phyloP scores from a whole-genome alignment of 208 protist genomes.

The Balamuthia mandrillaris region DNA sequence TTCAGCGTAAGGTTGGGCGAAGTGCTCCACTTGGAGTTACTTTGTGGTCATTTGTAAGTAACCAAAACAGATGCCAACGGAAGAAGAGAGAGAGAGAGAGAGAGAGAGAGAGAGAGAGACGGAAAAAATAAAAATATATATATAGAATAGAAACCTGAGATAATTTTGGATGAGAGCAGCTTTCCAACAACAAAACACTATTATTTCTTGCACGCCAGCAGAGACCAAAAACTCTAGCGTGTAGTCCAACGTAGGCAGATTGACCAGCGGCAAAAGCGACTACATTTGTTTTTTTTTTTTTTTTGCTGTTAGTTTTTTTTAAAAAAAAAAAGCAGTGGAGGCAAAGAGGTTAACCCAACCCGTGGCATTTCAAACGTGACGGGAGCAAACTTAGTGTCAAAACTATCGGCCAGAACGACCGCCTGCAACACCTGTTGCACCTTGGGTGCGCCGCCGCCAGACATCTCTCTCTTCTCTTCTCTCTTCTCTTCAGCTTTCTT shows the following conservation, averaged over 20 bases:
- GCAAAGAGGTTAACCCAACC: slow-evolving; percentile 42
- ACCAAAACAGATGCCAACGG: background rate
- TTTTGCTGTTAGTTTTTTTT: too few species aligned
- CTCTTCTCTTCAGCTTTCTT: too few species aligned
- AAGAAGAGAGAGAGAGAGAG: background rate
- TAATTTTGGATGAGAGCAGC: slow-evolving; percentile 60
- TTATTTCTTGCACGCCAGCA: slow-evolving; percentile 68
- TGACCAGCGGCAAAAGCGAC: slow-evolving; percentile 69
- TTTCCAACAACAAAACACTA: slow-evolving; percentile 64
- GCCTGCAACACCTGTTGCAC: slow-evolving; percentile 65
- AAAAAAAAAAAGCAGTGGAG: too few species aligned
- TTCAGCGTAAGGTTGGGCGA: slow-evolving; percentile 9
- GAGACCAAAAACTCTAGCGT: slow-evolving; percentile 72
- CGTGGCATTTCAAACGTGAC: slow-evolving; percentile 66
- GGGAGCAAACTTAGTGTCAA: slow-evolving; percentile 64
- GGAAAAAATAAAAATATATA: background rate
- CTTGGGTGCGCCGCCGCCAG: too few species aligned
- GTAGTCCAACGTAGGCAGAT: slow-evolving; percentile 75
- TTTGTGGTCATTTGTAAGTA: background rate
- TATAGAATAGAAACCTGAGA: slow-evolving; percentile 18
- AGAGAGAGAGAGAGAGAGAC: background rate
- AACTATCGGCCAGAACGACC: slow-evolving; percentile 72
- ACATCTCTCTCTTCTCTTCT: too few species aligned
- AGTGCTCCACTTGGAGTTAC: slow-evolving; percentile 32
- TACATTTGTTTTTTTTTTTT: too few species aligned